These are phyloP conservation scores for Pyrenopolyporus hunteri DNA, from an alignment of 495 filamentous ascomycete genomes.

Conservation along the genomic window DNA sequence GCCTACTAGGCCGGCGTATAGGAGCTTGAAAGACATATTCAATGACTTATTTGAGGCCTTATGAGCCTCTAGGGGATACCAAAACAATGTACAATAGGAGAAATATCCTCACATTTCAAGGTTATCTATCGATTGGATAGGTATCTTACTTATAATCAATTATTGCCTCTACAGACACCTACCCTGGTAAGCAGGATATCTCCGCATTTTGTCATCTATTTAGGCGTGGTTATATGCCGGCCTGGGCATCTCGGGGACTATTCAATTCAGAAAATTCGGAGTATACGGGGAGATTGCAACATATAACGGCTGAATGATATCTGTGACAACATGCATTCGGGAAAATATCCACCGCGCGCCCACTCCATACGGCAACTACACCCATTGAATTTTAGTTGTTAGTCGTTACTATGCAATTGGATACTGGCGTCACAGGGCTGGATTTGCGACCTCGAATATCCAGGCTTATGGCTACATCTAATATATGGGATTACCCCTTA, in stretches of 20 bases:
- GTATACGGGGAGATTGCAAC: constrained; percentile 27
- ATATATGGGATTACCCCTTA: too few relatives aligned
- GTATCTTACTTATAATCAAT: constrained; percentile 29
- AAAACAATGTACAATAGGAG: constrained; percentile 19
- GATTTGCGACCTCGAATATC: background rate
- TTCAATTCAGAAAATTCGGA: constrained; percentile 34
- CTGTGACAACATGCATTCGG: background rate
- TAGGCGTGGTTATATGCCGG: constrained; percentile 32
- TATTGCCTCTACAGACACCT: constrained; percentile 2
- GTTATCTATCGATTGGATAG: constrained; percentile 8
- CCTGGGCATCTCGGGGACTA: constrained; percentile 22
- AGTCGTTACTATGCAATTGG: background rate
- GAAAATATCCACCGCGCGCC: constrained; percentile 1
- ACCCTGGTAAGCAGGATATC: constrained; percentile 6
- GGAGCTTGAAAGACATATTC: constrained; percentile 38
- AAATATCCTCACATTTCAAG: constrained; percentile 17
- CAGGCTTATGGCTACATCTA: too few relatives aligned
- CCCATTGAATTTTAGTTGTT: background rate
- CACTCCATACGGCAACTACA: background rate
- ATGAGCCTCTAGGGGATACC: background rate
- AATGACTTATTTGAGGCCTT: constrained; percentile 1
- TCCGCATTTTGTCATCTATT: constrained; percentile 37
- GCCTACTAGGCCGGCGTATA: constrained; percentile 27
- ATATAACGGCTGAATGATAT: constrained; percentile 26
- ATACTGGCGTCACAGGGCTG: background rate